Conservation (phyloP, 352 stramenopile genomes). For the Pythium dissimile region DNA sequence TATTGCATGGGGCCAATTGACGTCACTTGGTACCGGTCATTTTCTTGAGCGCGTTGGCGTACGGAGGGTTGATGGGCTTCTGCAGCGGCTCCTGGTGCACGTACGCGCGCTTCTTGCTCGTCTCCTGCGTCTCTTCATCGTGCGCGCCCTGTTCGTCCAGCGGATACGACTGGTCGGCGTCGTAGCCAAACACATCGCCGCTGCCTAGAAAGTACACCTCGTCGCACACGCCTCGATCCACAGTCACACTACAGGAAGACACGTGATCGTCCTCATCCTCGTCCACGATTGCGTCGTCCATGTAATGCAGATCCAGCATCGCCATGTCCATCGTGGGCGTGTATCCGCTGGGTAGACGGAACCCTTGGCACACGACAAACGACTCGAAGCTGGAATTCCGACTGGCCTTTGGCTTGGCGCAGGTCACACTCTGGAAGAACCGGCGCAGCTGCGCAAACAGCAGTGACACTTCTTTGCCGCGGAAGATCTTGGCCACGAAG, state of each 20-base stretch:
- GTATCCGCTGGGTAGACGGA: constrained; percentile 47
- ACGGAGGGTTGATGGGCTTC: constrained; percentile 86
- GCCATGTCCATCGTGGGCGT: constrained; percentile 64
- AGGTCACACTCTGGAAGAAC: constrained; percentile 73
- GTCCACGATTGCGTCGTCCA: constrained; percentile 38
- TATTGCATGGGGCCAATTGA: not conserved
- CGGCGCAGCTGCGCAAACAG: constrained; percentile 66
- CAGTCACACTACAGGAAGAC: constrained; percentile 29
- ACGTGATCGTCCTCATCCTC: not conserved
- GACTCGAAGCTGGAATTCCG: constrained; percentile 84
- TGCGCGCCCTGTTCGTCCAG: constrained; percentile 38
- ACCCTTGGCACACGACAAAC: constrained; percentile 75
- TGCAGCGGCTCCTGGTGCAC: constrained; percentile 75
- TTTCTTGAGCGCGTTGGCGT: constrained; percentile 69
- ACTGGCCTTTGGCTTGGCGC: constrained; percentile 81
- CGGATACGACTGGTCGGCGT: constrained; percentile 83
- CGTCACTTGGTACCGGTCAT: constrained; percentile 16
- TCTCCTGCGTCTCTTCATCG: constrained; percentile 9
- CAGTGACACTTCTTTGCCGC: constrained; percentile 72
- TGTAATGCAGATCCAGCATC: constrained; percentile 66
- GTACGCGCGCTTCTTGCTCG: constrained; percentile 27
- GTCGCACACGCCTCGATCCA: constrained; percentile 43
- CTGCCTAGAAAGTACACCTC: constrained; percentile 69
- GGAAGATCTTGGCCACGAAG: constrained; percentile 87
- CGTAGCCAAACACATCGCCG: constrained; percentile 74